Percentiles rank a stretch among this genome's conserved stretches.
Evolutionary conservation across 331 rosid species (phyloP).

Genomic region (Arachis monticola): DNA sequence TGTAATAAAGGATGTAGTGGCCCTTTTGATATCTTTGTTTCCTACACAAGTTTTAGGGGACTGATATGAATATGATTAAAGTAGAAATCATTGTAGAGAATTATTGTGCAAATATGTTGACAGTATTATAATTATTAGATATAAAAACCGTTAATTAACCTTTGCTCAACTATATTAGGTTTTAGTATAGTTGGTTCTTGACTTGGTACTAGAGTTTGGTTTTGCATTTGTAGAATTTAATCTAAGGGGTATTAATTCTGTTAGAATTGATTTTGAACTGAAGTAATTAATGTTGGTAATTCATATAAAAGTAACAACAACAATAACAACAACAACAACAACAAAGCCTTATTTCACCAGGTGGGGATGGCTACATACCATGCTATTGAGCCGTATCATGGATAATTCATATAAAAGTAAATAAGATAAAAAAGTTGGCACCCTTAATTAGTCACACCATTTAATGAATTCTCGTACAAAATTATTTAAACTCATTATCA

Average conservation of each 20-base stretch:
- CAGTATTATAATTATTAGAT: neutral
- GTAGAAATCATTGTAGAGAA: neutral
- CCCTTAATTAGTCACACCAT: neutral
- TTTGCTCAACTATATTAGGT: neutral
- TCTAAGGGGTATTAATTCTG: too few relatives aligned
- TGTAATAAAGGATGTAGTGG: neutral
- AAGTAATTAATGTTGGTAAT: too few relatives aligned
- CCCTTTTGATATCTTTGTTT: conserved; percentile 5
- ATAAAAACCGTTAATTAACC: neutral
- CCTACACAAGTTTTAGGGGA: neutral
- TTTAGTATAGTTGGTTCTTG: neutral
- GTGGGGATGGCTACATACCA: too few relatives aligned
- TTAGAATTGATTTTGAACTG: too few relatives aligned
- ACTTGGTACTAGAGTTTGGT: neutral
- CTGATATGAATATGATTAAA: neutral
- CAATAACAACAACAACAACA: too few relatives aligned
- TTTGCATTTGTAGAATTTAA: too few relatives aligned
- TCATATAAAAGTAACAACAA: too few relatives aligned
- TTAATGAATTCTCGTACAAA: neutral
- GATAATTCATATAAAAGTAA: too few relatives aligned
- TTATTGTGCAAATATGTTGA: neutral
- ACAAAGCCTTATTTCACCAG: too few relatives aligned
- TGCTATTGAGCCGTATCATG: too few relatives aligned
- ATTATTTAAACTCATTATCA: neutral
- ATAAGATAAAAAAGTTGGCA: neutral